A percentile compares a stretch with the other conserved stretches of the same genome.
Evolutionary conservation across 2,329 filamentous ascomycete genomes (phyloP).

Genomic region (Geosmithia morbida): DNA sequence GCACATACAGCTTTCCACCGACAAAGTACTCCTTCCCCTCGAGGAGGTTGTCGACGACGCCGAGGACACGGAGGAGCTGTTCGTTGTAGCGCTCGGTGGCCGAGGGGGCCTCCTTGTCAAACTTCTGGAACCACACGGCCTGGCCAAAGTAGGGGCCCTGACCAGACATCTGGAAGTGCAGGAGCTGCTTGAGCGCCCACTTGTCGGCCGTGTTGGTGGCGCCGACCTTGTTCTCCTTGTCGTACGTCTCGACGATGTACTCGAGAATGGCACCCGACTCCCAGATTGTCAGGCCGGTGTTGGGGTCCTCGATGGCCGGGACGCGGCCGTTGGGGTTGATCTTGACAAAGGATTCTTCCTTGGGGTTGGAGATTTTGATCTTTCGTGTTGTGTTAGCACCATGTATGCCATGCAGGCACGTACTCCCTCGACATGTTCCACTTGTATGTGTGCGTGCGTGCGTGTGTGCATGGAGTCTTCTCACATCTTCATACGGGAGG

Average conservation of each 20-base stretch:
- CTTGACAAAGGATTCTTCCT: constrained; percentile 8
- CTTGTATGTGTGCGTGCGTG: too few relatives aligned
- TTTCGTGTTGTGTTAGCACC: constrained; percentile 1
- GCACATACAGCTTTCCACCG: constrained; percentile 16
- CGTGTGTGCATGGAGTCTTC: too few relatives aligned
- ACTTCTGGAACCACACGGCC: constrained; percentile 15
- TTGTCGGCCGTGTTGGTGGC: constrained; percentile 11
- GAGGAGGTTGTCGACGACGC: constrained; percentile 16
- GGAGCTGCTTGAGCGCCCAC: constrained; percentile 17
- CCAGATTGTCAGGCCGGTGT: constrained; percentile 13
- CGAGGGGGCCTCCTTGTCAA: constrained; percentile 11
- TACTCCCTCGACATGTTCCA: too few relatives aligned
- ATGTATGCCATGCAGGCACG: too few relatives aligned
- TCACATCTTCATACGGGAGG: constrained; percentile 17
- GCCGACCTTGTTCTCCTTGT: constrained; percentile 12
- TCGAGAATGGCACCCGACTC: constrained; percentile 15
- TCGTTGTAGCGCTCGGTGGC: constrained; percentile 16
- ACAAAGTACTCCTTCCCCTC: constrained; percentile 19
- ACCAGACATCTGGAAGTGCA: constrained; percentile 22
- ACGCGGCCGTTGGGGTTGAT: constrained; percentile 21
- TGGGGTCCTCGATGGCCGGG: constrained; percentile 18
- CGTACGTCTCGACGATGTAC: constrained; percentile 14
- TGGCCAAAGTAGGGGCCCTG: constrained; percentile 24
- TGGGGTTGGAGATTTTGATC: constrained; percentile 10
- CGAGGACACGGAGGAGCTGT: constrained; percentile 13